Conservation (phyloP, 139 green algal genomes). For the Coccomyxa sp. region DNA sequence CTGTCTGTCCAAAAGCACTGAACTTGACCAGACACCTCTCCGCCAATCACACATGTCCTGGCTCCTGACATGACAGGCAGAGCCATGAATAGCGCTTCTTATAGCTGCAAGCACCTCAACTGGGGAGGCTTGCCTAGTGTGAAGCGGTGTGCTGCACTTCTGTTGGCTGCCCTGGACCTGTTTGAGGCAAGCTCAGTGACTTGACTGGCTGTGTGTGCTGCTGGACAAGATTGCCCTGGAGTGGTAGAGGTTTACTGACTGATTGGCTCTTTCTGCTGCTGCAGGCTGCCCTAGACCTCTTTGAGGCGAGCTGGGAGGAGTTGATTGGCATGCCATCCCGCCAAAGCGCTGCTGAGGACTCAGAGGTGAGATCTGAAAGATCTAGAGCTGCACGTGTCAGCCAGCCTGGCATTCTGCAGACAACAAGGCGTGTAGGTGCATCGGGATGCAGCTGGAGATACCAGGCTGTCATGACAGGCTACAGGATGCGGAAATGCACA, state of each 20-base stretch:
- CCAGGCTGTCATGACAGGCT: no score
- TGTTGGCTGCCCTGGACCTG: constrained; percentile 24
- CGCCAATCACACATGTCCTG: no score
- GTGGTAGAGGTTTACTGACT: not conserved
- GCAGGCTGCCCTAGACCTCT: constrained; percentile 28
- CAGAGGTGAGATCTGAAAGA: not conserved
- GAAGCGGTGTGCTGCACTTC: not conserved
- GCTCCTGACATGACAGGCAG: no score
- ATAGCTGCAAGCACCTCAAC: not conserved
- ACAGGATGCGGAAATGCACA: no score
- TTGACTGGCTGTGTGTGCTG: no score
- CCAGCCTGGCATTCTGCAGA: not conserved
- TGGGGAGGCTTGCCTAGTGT: not conserved
- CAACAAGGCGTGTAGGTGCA: no score
- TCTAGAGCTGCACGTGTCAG: not conserved
- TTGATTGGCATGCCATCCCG: constrained; percentile 23
- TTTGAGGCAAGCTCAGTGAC: constrained; percentile 28
- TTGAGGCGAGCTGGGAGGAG: constrained; percentile 30
- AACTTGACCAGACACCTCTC: no score
- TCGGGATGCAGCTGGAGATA: no score
- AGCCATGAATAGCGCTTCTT: no score
- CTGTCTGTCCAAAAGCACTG: no score
- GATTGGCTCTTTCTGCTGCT: constrained; percentile 1
- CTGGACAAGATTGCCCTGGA: no score
- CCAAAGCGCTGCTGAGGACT: not conserved